These are phyloP conservation scores for Alternaria gansuensis DNA, from an alignment of 2,329 filamentous ascomycete genomes.

Conservation along the genomic window DNA sequence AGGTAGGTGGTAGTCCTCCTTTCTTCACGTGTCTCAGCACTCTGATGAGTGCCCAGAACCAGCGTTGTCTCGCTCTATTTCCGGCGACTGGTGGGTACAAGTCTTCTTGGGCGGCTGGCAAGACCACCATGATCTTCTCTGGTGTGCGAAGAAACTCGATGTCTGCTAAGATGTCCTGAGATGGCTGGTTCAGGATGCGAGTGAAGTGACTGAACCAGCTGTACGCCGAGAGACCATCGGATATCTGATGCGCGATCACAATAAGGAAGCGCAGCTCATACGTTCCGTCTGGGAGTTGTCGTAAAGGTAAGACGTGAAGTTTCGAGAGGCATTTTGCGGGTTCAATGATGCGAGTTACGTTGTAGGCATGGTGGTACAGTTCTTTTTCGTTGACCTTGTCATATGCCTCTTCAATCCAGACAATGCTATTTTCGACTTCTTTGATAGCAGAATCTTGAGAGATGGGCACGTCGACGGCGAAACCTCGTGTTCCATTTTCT, in stretches of 20 bases:
- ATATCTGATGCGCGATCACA: slow-evolving; percentile 57
- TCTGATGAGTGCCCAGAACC: slow-evolving; percentile 59
- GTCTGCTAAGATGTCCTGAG: slow-evolving; percentile 13
- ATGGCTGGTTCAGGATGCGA: slow-evolving; percentile 34
- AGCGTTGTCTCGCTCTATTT: slow-evolving; percentile 53
- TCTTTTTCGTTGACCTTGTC: slow-evolving; percentile 45
- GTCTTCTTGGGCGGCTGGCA: slow-evolving; percentile 59
- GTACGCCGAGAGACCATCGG: slow-evolving; percentile 56
- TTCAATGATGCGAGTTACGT: slow-evolving; percentile 53
- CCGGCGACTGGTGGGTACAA: slow-evolving; percentile 55
- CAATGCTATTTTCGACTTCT: slow-evolving; percentile 41
- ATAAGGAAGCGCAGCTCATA: slow-evolving; percentile 50
- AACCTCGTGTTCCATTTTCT: slow-evolving; percentile 33
- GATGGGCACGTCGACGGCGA: slow-evolving; percentile 48
- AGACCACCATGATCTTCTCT: slow-evolving; percentile 35
- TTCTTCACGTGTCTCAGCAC: slow-evolving; percentile 56
- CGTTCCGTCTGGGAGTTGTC: slow-evolving; percentile 33
- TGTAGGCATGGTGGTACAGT: slow-evolving; percentile 56
- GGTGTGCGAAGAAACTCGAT: slow-evolving; percentile 11
- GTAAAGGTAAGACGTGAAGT: slow-evolving; percentile 53
- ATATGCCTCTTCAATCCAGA: slow-evolving; percentile 55
- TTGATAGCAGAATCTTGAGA: slow-evolving; percentile 43
- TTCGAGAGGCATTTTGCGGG: slow-evolving; percentile 50
- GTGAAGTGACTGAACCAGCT: slow-evolving; percentile 56
- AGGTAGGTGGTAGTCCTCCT: slow-evolving; percentile 51